Evolutionary conservation across 2,329 filamentous ascomycete genomes (phyloP).

Genomic region (Curvularia verruculosa): DNA sequence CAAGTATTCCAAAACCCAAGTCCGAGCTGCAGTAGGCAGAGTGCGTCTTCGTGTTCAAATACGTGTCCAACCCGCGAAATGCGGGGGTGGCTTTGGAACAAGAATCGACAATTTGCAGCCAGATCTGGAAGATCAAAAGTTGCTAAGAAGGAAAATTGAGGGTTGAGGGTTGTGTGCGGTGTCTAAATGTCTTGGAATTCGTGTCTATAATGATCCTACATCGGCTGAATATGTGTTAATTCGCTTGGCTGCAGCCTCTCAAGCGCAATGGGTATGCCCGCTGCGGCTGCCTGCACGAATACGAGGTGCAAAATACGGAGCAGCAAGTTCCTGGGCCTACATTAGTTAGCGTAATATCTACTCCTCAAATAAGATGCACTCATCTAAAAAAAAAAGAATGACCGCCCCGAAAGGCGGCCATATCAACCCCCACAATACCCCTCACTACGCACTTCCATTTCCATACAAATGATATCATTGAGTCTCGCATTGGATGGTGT

Average conservation of each 20-base stretch:
- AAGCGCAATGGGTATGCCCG: constrained; percentile 1
- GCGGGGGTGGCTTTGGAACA: background rate
- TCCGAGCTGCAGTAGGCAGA: background rate
- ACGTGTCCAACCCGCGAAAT: too few relatives aligned
- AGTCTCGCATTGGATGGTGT: constrained; percentile 3
- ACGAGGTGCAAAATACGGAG: constrained; percentile 8
- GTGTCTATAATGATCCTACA: constrained; percentile 7
- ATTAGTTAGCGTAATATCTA: constrained; percentile 34
- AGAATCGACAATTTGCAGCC: background rate
- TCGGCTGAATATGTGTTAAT: constrained; percentile 19
- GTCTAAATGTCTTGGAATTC: constrained; percentile 3
- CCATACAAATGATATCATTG: constrained; percentile 17
- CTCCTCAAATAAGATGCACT: constrained; percentile 35
- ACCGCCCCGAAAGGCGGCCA: constrained; percentile 38
- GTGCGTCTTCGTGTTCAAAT: background rate
- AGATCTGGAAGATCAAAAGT: background rate
- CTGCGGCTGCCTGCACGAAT: constrained; percentile 8
- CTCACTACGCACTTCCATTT: constrained; percentile 29
- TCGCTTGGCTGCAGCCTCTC: constrained; percentile 18
- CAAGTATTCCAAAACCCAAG: background rate
- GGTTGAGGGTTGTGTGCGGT: background rate
- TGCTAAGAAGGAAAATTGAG: background rate
- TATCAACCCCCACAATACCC: constrained; percentile 21
- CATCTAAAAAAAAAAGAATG: constrained; percentile 48
- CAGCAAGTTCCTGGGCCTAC: background rate